These are phyloP conservation scores for Eucalyptus leucophloia DNA, from an alignment of 345 rosid species.

Conservation along the genomic window DNA sequence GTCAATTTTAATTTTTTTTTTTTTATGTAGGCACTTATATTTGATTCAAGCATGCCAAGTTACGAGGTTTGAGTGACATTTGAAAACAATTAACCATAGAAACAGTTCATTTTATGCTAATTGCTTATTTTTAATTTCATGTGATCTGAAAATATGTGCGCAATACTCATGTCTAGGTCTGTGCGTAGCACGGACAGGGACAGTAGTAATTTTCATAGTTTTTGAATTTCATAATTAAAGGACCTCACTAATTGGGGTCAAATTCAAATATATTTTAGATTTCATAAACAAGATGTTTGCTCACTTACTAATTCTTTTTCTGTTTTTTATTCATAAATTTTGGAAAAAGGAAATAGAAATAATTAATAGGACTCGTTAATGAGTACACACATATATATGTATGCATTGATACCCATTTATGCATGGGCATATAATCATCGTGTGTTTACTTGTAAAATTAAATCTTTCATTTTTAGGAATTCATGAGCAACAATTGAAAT, in stretches of 20 bases:
- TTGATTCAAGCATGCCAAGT: neutral
- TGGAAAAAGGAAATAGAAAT: too few relatives aligned
- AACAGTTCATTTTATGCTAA: neutral
- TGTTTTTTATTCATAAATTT: too few relatives aligned
- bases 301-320: fast-evolving
- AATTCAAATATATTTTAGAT: neutral
- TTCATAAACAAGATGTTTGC: neutral
- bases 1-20: too few relatives aligned
- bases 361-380: neutral
- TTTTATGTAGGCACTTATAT: neutral
- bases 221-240: neutral
- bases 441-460: too few relatives aligned
- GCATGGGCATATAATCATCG: neutral
- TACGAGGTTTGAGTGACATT: neutral
- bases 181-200: fast-evolving
- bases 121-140: fast-evolving
- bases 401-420: too few relatives aligned
- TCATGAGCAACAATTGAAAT: neutral
- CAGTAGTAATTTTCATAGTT: neutral
- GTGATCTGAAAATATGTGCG: neutral
- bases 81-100: neutral
- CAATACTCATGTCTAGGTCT: neutral
- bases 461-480: neutral
- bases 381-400: too few relatives aligned
- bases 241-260: neutral